phyloP scores from a whole-genome alignment of 108 stramenopile genomes.

The Cyclotella atomus region DNA sequence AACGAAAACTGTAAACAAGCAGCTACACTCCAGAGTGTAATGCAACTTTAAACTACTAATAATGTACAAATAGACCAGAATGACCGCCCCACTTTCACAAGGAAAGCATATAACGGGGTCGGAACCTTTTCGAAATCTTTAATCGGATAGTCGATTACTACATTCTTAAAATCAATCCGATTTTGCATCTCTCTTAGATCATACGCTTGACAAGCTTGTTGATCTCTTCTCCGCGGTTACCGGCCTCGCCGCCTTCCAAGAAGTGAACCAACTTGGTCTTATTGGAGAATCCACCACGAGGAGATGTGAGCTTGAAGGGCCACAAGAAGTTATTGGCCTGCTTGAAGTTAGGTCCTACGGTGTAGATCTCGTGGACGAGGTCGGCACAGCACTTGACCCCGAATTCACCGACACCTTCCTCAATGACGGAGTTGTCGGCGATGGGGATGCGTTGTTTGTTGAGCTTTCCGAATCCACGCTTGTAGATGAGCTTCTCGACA shows the following conservation, averaged over 20 bases:
- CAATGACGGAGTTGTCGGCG: conserved; percentile 93
- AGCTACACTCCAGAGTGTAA: background rate
- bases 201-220: conserved; percentile 95
- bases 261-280: conserved; percentile 99
- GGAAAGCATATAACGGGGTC: conserved; percentile 56
- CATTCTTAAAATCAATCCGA: conserved; percentile 22
- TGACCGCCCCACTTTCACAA: conserved; percentile 53
- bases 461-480: conserved; percentile 99
- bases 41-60: background rate
- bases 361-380: conserved; percentile 96
- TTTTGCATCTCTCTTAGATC: conserved; percentile 87
- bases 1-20: background rate
- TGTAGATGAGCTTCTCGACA: conserved; percentile 96
- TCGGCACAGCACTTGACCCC: conserved; percentile 94
- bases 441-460: conserved; percentile 97
- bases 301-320: conserved; percentile 99
- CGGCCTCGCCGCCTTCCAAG: conserved; percentile 99
- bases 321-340: conserved; percentile 99
- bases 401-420: conserved; percentile 82
- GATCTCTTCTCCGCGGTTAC: conserved; percentile 96
- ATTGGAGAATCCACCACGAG: conserved; percentile 95
- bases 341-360: conserved; percentile 99
- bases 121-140: conserved; percentile 82
- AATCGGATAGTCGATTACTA: conserved; percentile 52
- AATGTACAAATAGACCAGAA: conserved; percentile 5